These are phyloP conservation scores for Termitomyces sp. DNA, from an alignment of 768 basidiomycete genomes.

Conservation along the genomic window DNA sequence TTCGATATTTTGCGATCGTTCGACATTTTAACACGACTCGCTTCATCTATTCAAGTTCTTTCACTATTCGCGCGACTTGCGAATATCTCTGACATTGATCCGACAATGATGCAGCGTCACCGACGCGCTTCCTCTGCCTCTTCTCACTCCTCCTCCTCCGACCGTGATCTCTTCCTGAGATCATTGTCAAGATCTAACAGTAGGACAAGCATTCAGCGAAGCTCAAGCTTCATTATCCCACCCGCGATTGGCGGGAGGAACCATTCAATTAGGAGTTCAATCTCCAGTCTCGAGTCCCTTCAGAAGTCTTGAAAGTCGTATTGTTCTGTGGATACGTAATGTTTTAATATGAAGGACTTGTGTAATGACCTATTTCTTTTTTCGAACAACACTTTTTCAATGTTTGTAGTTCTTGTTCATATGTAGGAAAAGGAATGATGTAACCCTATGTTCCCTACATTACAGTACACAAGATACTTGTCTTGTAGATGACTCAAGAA, in stretches of 20 bases:
- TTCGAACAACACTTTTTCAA: neutral
- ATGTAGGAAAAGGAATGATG: neutral
- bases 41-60: slow-evolving; percentile 41
- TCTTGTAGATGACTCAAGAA: no score
- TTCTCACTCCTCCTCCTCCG: slow-evolving; percentile 45
- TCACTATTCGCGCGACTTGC: slow-evolving; percentile 75
- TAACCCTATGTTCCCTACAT: neutral
- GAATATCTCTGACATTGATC: slow-evolving; percentile 70
- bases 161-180: slow-evolving; percentile 29
- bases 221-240: slow-evolving; percentile 27
- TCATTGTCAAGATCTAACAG: slow-evolving; percentile 41
- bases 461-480: neutral
- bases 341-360: neutral
- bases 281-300: slow-evolving; percentile 16
- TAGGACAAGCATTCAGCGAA: slow-evolving; percentile 27
- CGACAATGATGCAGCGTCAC: slow-evolving; percentile 71
- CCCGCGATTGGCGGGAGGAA: slow-evolving; percentile 19
- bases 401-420: neutral
- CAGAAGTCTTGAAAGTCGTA: slow-evolving; percentile 1
- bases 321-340: neutral
- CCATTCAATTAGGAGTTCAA: slow-evolving; percentile 12
- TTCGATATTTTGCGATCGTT: neutral
- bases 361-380: neutral
- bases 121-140: slow-evolving; percentile 74
- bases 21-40: neutral